These are phyloP conservation scores for Schoenoplectus tabernaemontani DNA, from an alignment of 202 grass and related monocot genomes.

Conservation along the genomic window DNA sequence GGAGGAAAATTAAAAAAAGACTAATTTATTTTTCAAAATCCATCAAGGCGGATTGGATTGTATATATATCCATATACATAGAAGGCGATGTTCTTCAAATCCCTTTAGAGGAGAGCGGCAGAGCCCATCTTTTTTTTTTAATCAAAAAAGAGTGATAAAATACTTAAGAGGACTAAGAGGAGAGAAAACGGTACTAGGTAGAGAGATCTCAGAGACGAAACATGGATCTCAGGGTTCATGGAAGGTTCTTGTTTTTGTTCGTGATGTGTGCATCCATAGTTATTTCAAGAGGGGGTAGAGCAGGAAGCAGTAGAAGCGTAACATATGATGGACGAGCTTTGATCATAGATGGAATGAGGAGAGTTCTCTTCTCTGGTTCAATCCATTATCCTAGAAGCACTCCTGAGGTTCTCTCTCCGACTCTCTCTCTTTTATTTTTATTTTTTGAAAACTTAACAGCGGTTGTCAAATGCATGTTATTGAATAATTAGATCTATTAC, in stretches of 20 bases:
- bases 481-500: no score
- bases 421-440: neutral
- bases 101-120: neutral
- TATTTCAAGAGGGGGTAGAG: neutral
- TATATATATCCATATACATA: neutral
- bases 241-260: neutral
- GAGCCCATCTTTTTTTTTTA: no score
- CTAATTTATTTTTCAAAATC: neutral
- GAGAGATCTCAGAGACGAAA: neutral
- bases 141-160: no score
- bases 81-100: neutral
- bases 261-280: neutral
- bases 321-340: constrained; percentile 58
- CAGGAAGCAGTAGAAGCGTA: constrained; percentile 21
- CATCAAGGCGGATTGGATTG: neutral
- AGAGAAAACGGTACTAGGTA: neutral
- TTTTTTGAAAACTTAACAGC: no score
- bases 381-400: constrained; percentile 71
- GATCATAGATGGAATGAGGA: constrained; percentile 46
- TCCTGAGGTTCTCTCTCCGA: constrained; percentile 28
- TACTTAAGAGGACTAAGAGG: no score
- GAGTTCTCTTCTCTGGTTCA: constrained; percentile 65
- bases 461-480: no score
- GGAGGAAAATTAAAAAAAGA: neutral
- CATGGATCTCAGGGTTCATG: neutral